Evolutionary conservation across 2,329 filamentous ascomycete genomes (phyloP).

Genomic region (Stagonosporopsis rhizophila): DNA sequence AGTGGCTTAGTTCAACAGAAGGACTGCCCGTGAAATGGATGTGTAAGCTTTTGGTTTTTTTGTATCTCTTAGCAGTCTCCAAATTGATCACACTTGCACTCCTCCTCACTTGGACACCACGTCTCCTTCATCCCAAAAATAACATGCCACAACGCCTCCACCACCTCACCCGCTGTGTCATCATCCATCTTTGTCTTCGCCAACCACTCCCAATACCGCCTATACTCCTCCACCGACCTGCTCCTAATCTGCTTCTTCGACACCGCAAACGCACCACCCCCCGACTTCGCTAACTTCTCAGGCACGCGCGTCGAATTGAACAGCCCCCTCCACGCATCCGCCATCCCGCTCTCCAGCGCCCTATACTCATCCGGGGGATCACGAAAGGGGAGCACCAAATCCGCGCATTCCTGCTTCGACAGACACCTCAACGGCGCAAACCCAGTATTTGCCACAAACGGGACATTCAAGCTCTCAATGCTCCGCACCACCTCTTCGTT

Average conservation of each 20-base stretch:
- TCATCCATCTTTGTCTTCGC: slow-evolving; percentile 37
- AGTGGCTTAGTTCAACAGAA: no score
- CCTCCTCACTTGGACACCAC: slow-evolving; percentile 31
- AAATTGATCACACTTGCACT: slow-evolving; percentile 41
- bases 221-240: slow-evolving; percentile 39
- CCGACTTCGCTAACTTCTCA: slow-evolving; percentile 53
- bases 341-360: slow-evolving; percentile 35
- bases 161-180: slow-evolving; percentile 32
- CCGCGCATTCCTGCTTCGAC: slow-evolving; percentile 45
- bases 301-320: slow-evolving; percentile 50
- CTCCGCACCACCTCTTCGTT: neutral
- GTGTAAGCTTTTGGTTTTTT: no score
- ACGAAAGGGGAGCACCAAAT: slow-evolving; percentile 41
- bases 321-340: slow-evolving; percentile 54
- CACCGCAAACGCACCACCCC: slow-evolving; percentile 51
- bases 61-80: slow-evolving; percentile 8
- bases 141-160: slow-evolving; percentile 39
- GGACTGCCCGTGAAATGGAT: no score
- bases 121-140: slow-evolving; percentile 32
- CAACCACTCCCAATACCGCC: slow-evolving; percentile 34
- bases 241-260: slow-evolving; percentile 35
- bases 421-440: slow-evolving; percentile 53
- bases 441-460: slow-evolving; percentile 48
- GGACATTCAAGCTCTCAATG: slow-evolving; percentile 41
- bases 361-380: slow-evolving; percentile 28